A percentile compares a stretch with the other conserved stretches of the same genome.
Conservation (phyloP, 345 rosid species). For the Balakata baccata region DNA sequence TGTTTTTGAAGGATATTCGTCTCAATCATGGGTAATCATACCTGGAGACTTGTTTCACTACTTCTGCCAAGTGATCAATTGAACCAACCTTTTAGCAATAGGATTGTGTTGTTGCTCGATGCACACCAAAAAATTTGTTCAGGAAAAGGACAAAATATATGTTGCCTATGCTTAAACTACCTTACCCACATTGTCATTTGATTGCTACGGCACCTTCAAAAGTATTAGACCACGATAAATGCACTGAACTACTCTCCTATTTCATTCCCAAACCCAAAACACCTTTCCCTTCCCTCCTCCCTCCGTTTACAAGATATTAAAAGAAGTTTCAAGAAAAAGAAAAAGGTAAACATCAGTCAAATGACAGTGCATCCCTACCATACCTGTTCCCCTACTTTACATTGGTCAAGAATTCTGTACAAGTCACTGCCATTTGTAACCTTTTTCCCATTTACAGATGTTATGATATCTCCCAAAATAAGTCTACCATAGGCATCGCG, state of each 20-base stretch:
- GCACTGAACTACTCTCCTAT: not conserved
- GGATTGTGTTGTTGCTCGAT: too few species aligned
- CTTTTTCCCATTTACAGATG: conserved; percentile 74
- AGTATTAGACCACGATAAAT: too few species aligned
- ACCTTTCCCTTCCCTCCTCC: not conserved
- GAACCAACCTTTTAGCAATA: too few species aligned
- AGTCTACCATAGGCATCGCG: conserved; percentile 90
- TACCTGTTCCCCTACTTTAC: conserved; percentile 87
- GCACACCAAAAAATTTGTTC: too few species aligned
- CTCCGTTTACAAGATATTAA: not conserved
- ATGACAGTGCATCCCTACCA: not conserved
- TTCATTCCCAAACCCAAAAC: not conserved
- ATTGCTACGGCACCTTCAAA: too few species aligned
- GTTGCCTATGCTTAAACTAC: too few species aligned
- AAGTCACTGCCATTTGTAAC: conserved; percentile 80
- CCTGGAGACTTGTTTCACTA: too few species aligned
- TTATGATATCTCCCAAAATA: conserved; percentile 86
- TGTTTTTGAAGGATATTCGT: not conserved
- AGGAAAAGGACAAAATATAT: too few species aligned
- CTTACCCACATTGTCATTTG: too few species aligned
- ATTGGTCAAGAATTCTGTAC: conserved; percentile 89
- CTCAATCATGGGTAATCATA: too few species aligned
- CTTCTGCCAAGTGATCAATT: too few species aligned
- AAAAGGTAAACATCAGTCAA: not conserved
- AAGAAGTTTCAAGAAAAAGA: not conserved